phyloP scores from a whole-genome alignment of 2,329 filamentous ascomycete genomes.

The Tolypocladium endophyticum region DNA sequence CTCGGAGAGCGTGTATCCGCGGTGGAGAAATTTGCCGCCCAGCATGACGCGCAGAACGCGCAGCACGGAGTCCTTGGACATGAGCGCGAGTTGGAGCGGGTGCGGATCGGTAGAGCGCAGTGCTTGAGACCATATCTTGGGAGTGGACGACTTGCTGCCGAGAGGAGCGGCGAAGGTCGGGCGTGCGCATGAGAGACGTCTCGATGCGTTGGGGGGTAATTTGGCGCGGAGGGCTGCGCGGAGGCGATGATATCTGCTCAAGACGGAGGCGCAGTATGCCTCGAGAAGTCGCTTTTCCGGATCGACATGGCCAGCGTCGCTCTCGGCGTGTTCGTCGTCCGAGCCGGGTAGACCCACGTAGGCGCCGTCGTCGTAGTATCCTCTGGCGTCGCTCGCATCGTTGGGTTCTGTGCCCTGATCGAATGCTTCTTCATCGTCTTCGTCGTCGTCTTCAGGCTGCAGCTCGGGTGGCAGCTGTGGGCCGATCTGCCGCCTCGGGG shows the following conservation, averaged over 20 bases:
- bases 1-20: conserved; percentile 47
- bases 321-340: conserved; percentile 10
- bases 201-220: conserved; percentile 42
- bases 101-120: conserved; percentile 44
- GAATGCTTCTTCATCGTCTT: conserved; percentile 15
- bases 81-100: conserved; percentile 48
- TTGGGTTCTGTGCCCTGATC: conserved; percentile 37
- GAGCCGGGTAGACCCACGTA: conserved; percentile 47
- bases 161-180: conserved; percentile 45
- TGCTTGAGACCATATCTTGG: conserved; percentile 39
- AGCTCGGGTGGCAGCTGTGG: conserved; percentile 35
- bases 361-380: conserved; percentile 68
- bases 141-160: conserved; percentile 37
- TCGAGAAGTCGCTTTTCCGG: conserved; percentile 40
- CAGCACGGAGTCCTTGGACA: conserved; percentile 57
- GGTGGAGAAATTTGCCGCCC: conserved; percentile 50
- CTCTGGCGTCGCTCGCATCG: conserved; percentile 40
- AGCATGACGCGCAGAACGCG: conserved; percentile 58
- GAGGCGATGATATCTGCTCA: conserved; percentile 53
- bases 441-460: conserved; percentile 14
- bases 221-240: conserved; percentile 47
- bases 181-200: conserved; percentile 41
- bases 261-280: conserved; percentile 58
- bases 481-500: conserved; percentile 42
- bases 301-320: conserved; percentile 14